phyloP scores from a whole-genome alignment of 306 rosid species.

The Quercus alba region DNA sequence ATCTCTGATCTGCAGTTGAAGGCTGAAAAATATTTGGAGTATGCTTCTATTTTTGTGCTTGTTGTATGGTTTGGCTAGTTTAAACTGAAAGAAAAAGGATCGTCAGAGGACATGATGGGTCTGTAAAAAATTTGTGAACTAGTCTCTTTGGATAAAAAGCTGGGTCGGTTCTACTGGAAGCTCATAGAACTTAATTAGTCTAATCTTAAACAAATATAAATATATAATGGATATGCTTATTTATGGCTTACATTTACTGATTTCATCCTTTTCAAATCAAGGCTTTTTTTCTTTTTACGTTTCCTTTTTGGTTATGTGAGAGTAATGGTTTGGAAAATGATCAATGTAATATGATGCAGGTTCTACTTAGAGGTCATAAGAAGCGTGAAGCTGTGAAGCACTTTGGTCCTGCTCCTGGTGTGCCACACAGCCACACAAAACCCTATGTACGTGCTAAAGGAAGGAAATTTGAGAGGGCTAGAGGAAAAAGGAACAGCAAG shows the following conservation, averaged over 20 bases:
- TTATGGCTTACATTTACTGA: neutral
- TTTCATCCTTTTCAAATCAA: neutral
- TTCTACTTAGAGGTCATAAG: conserved; percentile 62
- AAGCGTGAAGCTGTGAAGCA: conserved; percentile 72
- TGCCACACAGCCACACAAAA: conserved; percentile 65
- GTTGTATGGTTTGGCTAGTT: neutral
- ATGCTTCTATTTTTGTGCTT: neutral
- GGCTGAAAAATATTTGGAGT: too few relatives aligned
- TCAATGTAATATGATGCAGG: conserved; percentile 24
- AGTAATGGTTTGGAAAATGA: neutral
- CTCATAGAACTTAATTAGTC: neutral
- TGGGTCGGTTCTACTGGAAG: neutral
- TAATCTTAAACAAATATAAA: neutral
- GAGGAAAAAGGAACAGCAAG: conserved; percentile 59
- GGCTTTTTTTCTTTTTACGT: neutral
- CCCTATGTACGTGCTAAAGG: conserved; percentile 53
- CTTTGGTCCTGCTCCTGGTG: conserved; percentile 71
- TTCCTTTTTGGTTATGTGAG: neutral
- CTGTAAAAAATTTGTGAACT: neutral
- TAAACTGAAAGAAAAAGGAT: neutral
- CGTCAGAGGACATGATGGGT: neutral
- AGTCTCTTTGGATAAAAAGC: neutral
- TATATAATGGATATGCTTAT: neutral
- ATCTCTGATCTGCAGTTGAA: neutral
- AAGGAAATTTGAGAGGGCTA: conserved; percentile 52